Base-by-base conservation (phyloP, 306 rosid species). In the Cicer yamashitae region DNA sequence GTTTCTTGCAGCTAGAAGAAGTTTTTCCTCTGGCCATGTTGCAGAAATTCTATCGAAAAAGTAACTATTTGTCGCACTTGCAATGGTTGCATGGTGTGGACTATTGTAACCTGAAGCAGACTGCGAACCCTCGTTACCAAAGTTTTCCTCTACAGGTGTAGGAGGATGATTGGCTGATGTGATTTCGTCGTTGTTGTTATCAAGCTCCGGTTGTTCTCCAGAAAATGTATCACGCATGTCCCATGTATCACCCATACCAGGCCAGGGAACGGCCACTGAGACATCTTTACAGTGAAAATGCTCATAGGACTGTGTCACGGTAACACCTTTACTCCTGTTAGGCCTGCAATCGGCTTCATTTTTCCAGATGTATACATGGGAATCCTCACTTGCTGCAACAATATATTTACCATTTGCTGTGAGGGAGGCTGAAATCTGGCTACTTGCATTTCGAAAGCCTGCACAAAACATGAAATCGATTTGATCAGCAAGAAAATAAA, bases 21-120 rank as follows among this genome's bases (percentile, higher is more conserved):
- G 98, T 75, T 88, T 96, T 80, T 92, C 99, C 83, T 92, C 99
- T 0, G 99, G 98, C 96, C 96, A 92, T 4, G 99, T 96, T 13
- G 99, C 98, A 1, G 97, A 83, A 54, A 96, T 92, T 80, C 98
- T 80, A 80, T 96, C 99, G 22, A 92, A 90, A 85, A 94, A 92
- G 82, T 90, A 96, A 75, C 77, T 89, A 80, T 92, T 88, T 74
- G 98, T 82, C 7, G 97, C 96, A 75, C 93, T 86, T 3, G 93
- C 85, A 65, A 96, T 89, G 68, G 93, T 96, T 82, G 91, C 96
- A 8, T 90, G 93, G 60, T 87, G 88, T 40, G 97, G 94, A 71
- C 92, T 88, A 53, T 75, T 85, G 86, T 77, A 88, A 39, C 85
- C 90, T 17, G 92, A 84, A 13, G 88, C 86, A 22, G 88, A 73